phyloP scores from a whole-genome alignment of 2,329 filamentous ascomycete species.

The Thelonectria discophora region DNA sequence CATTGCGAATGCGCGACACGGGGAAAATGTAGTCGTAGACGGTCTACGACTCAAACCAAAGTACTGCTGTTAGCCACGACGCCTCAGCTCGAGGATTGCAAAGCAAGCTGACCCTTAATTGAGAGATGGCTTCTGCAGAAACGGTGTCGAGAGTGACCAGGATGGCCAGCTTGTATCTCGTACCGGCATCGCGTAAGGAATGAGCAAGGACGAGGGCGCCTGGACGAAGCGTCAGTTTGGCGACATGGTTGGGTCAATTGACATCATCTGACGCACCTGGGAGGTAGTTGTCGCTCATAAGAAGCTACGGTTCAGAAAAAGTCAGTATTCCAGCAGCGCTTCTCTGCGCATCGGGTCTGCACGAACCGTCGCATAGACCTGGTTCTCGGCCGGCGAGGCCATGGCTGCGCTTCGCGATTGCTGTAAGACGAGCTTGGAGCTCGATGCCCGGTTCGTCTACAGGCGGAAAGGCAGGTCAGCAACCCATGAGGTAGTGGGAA shows the following conservation, averaged over 20 bases:
- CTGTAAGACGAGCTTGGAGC: constrained; percentile 34
- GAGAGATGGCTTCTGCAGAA: constrained; percentile 75
- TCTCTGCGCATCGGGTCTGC: constrained; percentile 8
- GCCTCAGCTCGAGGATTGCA: neutral
- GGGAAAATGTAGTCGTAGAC: constrained; percentile 91
- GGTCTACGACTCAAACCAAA: constrained; percentile 57
- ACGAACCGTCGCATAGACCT: constrained; percentile 67
- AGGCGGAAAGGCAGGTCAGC: constrained; percentile 34
- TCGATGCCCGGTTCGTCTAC: constrained; percentile 37
- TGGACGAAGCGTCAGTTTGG: constrained; percentile 48
- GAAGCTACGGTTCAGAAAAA: constrained; percentile 67
- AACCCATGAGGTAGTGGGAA: constrained; percentile 34
- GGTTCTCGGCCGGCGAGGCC: constrained; percentile 52
- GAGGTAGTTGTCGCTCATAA: constrained; percentile 91
- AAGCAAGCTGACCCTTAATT: constrained; percentile 72
- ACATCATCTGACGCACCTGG: constrained; percentile 69
- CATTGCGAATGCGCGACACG: constrained; percentile 81
- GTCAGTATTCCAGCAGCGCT: constrained; percentile 13
- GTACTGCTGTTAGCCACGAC: constrained; percentile 20
- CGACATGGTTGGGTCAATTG: constrained; percentile 22
- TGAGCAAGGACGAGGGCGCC: constrained; percentile 94
- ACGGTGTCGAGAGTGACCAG: constrained; percentile 85
- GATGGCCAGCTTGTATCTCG: constrained; percentile 78
- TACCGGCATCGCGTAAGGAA: constrained; percentile 90
- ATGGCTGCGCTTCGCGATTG: constrained; percentile 43